Percentiles rank a stretch among this genome's conserved stretches.
phyloP scores from a whole-genome alignment of 345 rosid genomes.

The Heritiera fomes region DNA sequence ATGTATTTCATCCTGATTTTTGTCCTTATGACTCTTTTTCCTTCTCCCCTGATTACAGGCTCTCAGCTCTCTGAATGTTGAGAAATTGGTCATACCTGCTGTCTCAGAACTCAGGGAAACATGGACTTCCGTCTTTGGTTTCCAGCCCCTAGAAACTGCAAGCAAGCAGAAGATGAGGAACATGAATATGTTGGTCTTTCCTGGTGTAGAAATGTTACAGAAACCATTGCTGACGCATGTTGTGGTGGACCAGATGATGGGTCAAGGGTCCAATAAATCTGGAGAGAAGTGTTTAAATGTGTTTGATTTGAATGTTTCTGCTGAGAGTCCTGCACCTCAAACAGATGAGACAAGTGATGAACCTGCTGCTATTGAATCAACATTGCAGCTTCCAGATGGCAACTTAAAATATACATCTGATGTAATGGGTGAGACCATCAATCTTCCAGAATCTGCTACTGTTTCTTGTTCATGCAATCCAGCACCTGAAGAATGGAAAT shows the following conservation, averaged over 20 bases:
- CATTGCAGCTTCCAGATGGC: background rate
- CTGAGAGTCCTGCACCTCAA: slow-evolving; percentile 21
- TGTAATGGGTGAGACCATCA: background rate
- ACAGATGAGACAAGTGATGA: slow-evolving; percentile 24
- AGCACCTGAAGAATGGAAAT: slow-evolving; percentile 6
- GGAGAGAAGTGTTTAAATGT: background rate
- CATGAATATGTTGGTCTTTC: slow-evolving; percentile 78
- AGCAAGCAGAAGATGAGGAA: slow-evolving; percentile 51
- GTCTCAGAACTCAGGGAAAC: slow-evolving; percentile 78
- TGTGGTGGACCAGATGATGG: slow-evolving; percentile 25
- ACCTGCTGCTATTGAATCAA: slow-evolving; percentile 34
- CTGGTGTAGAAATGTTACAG: slow-evolving; percentile 87
- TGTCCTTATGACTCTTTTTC: background rate
- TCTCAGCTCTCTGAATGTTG: slow-evolving; percentile 65
- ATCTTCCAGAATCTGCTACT: slow-evolving; percentile 4
- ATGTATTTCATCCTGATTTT: background rate
- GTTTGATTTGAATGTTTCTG: slow-evolving; percentile 34
- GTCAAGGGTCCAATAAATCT: slow-evolving; percentile 27
- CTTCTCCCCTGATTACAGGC: slow-evolving; percentile 44
- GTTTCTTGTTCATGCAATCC: background rate
- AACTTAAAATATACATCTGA: background rate
- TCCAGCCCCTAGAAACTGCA: slow-evolving; percentile 51
- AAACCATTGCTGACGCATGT: slow-evolving; percentile 48
- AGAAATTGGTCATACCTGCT: slow-evolving; percentile 90
- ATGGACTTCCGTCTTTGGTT: slow-evolving; percentile 90